phyloP scores from a whole-genome alignment of 345 rosid species.

The Physaria fendleri region DNA sequence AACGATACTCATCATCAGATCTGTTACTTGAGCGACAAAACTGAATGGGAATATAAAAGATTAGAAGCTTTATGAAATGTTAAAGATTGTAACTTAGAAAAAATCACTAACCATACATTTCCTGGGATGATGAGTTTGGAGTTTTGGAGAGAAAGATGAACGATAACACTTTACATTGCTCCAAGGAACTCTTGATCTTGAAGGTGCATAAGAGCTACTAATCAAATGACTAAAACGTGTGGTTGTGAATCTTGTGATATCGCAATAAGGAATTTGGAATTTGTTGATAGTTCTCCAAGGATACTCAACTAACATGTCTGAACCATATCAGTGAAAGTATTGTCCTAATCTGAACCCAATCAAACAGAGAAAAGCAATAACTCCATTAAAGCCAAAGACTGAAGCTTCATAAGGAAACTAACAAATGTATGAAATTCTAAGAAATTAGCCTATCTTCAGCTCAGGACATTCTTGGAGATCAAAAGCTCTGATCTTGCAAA shows the following conservation, averaged over 20 bases:
- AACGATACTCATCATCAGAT: conserved; percentile 77
- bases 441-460: neutral
- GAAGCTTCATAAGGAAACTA: neutral
- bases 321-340: conserved; percentile 41
- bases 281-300: conserved; percentile 39
- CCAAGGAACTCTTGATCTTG: conserved; percentile 20
- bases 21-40: conserved; percentile 41
- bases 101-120: conserved; percentile 50
- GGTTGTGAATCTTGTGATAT: conserved; percentile 24
- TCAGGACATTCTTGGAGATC: neutral
- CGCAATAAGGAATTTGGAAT: conserved; percentile 9
- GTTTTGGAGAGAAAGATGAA: conserved; percentile 37
- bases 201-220: conserved; percentile 23
- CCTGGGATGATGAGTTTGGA: conserved; percentile 33
- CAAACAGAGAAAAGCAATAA: neutral
- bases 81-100: neutral
- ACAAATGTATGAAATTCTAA: neutral
- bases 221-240: conserved; percentile 22
- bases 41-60: conserved; percentile 22
- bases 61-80: neutral
- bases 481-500: neutral
- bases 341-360: neutral
- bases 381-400: neutral
- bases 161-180: conserved; percentile 21
- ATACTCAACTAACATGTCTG: conserved; percentile 48